These are phyloP conservation scores for Starmerella potacharoeniae DNA, from an alignment of 805 yeast species.

Conservation along the genomic window DNA sequence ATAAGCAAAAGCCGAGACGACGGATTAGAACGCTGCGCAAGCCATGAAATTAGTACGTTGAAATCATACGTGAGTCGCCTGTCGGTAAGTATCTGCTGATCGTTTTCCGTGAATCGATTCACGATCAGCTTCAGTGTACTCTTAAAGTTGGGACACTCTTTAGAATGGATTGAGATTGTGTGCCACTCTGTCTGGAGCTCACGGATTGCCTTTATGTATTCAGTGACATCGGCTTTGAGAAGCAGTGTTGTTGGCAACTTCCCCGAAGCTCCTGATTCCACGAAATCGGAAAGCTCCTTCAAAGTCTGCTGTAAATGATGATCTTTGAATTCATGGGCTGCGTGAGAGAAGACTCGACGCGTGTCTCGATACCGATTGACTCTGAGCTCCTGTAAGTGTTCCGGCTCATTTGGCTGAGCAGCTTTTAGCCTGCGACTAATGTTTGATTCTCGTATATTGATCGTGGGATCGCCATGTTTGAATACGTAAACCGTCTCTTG, in stretches of 20 bases:
- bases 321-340: neutral
- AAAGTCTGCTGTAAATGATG: neutral
- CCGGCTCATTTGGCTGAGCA: neutral
- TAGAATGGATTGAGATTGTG: slow-evolving; percentile 26
- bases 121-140: slow-evolving; percentile 28
- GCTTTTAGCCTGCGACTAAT: slow-evolving; percentile 4
- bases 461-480: slow-evolving; percentile 8
- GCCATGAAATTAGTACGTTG: slow-evolving; percentile 29
- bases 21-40: slow-evolving; percentile 5
- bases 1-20: slow-evolving; percentile 21
- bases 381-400: neutral
- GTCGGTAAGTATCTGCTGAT: slow-evolving; percentile 22
- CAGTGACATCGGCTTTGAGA: slow-evolving; percentile 7
- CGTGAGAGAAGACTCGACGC: neutral
- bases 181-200: slow-evolving; percentile 8
- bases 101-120: slow-evolving; percentile 24
- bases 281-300: neutral
- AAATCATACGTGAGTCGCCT: slow-evolving; percentile 31
- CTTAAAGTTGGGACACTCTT: slow-evolving; percentile 30
- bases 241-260: slow-evolving; percentile 6
- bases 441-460: neutral
- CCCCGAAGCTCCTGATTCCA: neutral
- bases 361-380: slow-evolving; percentile 6
- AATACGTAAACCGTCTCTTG: slow-evolving; percentile 14
- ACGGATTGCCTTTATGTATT: neutral